Evolutionary conservation across 169 alveolate genomes (phyloP).

Genomic region (Plasmodium chabaudi): DNA sequence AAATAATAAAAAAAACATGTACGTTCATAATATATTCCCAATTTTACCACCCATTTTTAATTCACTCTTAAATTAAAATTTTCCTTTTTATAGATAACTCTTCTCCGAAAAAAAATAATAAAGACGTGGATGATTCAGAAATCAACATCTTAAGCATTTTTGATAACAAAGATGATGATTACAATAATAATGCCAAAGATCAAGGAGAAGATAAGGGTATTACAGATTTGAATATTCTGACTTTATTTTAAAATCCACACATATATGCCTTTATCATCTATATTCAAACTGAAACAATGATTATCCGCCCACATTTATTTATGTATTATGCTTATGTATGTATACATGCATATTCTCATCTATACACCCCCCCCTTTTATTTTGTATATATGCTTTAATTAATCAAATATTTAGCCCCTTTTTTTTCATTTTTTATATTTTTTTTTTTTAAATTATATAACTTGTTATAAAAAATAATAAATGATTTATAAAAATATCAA

Average conservation of each 20-base stretch:
- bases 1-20: neutral
- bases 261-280: neutral
- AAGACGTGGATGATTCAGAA: slow-evolving; percentile 30
- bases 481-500: too few species aligned
- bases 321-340: neutral
- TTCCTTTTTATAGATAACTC: slow-evolving; percentile 16
- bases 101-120: neutral
- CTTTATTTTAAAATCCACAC: slow-evolving; percentile 36
- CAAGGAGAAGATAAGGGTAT: slow-evolving; percentile 5
- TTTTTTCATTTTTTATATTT: too few species aligned
- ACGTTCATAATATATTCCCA: too few species aligned
- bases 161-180: slow-evolving; percentile 29
- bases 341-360: neutral
- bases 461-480: too few species aligned
- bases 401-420: too few species aligned
- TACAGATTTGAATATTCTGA: slow-evolving; percentile 45
- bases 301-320: neutral
- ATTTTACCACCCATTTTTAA: neutral
- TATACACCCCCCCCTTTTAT: too few species aligned
- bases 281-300: neutral
- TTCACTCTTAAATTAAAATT: neutral
- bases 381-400: too few species aligned
- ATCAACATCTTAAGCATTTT: slow-evolving; percentile 35
- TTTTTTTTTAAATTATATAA: too few species aligned
- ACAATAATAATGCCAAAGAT: neutral